Conservation (phyloP, 257 asterid species). For the Scutellaria barbata region DNA sequence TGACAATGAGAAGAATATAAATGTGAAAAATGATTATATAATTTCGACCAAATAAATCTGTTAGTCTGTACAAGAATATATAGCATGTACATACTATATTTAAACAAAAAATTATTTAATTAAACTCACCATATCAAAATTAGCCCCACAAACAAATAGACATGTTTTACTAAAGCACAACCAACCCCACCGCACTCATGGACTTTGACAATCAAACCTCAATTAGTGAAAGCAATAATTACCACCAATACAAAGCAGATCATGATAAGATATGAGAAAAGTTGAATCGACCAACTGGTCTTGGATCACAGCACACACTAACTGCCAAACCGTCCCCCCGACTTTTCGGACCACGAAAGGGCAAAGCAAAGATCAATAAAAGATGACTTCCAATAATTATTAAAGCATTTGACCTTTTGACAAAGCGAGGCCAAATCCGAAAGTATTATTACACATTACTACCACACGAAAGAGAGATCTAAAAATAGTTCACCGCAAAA, state of each 20-base stretch:
- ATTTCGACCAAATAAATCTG: no score
- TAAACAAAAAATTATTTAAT: no score
- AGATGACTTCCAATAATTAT: neutral
- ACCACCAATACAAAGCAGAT: neutral
- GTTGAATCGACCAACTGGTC: neutral
- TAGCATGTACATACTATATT: no score
- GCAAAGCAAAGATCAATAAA: neutral
- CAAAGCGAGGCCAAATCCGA: conserved; percentile 7
- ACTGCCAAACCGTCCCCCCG: neutral
- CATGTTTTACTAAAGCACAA: no score
- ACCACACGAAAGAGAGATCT: neutral
- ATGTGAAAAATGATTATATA: no score
- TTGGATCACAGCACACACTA: neutral
- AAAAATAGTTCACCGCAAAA: conserved; percentile 21
- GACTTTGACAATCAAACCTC: no score
- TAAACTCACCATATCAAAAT: no score
- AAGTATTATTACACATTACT: neutral
- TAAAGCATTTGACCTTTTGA: conserved; percentile 18
- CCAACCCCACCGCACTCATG: no score
- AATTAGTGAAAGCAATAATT: neutral
- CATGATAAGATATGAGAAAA: neutral
- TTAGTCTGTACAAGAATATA: no score
- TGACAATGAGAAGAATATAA: no score
- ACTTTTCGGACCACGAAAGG: conserved; percentile 15
- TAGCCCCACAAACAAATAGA: no score